These are phyloP conservation scores for Barnettozyma botsteinii DNA, from an alignment of 805 yeast genomes.

Conservation along the genomic window DNA sequence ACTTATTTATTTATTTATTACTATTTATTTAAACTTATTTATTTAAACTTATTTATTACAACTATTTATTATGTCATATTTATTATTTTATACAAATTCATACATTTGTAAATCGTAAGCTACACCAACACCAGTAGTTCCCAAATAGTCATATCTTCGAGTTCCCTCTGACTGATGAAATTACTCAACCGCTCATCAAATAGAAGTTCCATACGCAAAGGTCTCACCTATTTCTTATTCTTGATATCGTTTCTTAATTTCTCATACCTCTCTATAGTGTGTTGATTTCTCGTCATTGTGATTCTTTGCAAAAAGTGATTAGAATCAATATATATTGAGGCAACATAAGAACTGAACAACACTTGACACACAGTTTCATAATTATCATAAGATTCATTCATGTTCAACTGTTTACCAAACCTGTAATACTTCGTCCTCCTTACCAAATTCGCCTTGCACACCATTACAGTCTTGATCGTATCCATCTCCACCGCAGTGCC, in stretches of 20 bases:
- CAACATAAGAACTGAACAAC: constrained; percentile 3
- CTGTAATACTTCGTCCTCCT: background rate
- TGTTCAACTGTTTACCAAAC: background rate
- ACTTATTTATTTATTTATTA: constrained; percentile 13
- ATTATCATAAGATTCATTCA: background rate
- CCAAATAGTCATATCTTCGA: background rate
- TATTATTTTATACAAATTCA: background rate
- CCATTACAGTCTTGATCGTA: background rate
- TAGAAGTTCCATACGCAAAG: background rate
- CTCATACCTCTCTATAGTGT: constrained; percentile 42
- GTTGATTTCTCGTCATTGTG: constrained; percentile 48
- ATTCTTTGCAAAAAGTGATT: too few relatives aligned
- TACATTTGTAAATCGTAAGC: background rate
- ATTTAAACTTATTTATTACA: constrained; percentile 1
- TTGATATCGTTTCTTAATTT: constrained; percentile 1
- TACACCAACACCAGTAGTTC: too few relatives aligned
- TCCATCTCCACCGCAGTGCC: background rate
- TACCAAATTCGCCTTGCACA: background rate
- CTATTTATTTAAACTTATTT: constrained; percentile 6
- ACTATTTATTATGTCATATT: background rate
- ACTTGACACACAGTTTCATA: background rate
- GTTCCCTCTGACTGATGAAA: background rate
- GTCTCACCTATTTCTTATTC: background rate
- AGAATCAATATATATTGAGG: constrained; percentile 1
- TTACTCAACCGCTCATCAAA: background rate